These are phyloP conservation scores for Vickermania ingenoplastis DNA, from an alignment of 208 protist species.

Conservation along the genomic window DNA sequence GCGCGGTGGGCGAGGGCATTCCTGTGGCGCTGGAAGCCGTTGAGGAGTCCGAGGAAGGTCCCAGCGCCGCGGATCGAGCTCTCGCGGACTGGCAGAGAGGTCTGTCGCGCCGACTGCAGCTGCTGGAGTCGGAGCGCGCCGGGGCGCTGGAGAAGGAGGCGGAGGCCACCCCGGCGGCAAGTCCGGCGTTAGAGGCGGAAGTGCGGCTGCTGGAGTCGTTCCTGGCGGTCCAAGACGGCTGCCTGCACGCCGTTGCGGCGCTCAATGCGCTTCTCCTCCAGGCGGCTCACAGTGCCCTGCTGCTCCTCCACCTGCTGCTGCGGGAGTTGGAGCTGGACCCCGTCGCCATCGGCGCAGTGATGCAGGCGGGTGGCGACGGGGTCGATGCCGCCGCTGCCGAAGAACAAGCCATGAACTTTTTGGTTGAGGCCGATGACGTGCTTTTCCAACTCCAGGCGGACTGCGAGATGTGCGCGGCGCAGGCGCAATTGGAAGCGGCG, in stretches of 20 bases:
- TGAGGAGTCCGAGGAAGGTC: neutral
- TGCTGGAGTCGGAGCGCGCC: too few relatives aligned
- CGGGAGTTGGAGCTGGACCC: neutral
- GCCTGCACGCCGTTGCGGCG: constrained; percentile 17
- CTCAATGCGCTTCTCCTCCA: constrained; percentile 23
- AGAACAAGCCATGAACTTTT: too few relatives aligned
- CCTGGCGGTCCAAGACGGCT: constrained; percentile 18
- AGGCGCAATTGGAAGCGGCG: neutral
- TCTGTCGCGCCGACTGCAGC: too few relatives aligned
- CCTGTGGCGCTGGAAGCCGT: too few relatives aligned
- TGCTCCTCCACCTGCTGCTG: constrained; percentile 9
- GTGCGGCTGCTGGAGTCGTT: constrained; percentile 11
- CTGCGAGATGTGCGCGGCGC: too few relatives aligned
- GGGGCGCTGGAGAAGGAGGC: too few relatives aligned
- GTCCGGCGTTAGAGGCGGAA: constrained; percentile 1
- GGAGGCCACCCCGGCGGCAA: too few relatives aligned
- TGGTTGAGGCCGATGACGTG: too few relatives aligned
- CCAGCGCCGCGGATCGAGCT: too few relatives aligned
- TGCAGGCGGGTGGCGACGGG: neutral
- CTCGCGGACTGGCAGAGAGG: too few relatives aligned
- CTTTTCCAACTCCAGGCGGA: too few relatives aligned
- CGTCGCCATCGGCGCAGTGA: neutral
- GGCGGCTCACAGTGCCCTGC: constrained; percentile 5
- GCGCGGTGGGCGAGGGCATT: too few relatives aligned
- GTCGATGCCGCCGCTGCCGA: neutral